These are phyloP conservation scores for Sporothrix humicola DNA, from an alignment of 2,329 filamentous ascomycete species.

Conservation along the genomic window DNA sequence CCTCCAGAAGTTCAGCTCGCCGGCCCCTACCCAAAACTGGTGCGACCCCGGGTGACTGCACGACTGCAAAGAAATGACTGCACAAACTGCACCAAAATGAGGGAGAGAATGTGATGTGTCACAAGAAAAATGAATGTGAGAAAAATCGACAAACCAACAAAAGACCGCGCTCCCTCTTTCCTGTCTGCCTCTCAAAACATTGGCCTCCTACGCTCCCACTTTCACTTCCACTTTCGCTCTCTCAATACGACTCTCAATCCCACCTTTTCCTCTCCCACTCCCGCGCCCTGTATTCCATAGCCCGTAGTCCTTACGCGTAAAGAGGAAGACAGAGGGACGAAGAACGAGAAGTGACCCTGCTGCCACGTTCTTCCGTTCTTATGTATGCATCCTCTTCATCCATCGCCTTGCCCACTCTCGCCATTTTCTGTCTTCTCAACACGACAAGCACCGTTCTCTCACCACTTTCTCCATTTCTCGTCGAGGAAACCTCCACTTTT, in stretches of 20 bases:
- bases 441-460: background rate
- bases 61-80: background rate
- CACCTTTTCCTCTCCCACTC: background rate
- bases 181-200: too few relatives aligned
- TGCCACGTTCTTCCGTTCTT: background rate
- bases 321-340: background rate
- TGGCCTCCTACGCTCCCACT: background rate
- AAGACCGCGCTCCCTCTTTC: background rate
- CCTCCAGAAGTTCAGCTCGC: background rate
- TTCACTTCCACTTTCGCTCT: too few relatives aligned
- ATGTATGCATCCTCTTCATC: background rate
- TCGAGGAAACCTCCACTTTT: background rate
- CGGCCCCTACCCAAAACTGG: background rate
- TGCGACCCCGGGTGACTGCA: conserved; percentile 13
- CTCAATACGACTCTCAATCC: too few relatives aligned
- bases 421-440: background rate
- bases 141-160: background rate
- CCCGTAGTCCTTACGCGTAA: background rate
- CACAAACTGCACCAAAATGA: background rate
- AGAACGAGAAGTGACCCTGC: background rate
- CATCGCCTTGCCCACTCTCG: background rate
- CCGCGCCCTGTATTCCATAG: background rate
- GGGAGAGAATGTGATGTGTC: conserved; percentile 30
- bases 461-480: background rate
- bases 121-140: conserved; percentile 7